These are phyloP conservation scores for Scenedesmus sp. DNA, from an alignment of 163 green algal genomes.

Conservation along the genomic window DNA sequence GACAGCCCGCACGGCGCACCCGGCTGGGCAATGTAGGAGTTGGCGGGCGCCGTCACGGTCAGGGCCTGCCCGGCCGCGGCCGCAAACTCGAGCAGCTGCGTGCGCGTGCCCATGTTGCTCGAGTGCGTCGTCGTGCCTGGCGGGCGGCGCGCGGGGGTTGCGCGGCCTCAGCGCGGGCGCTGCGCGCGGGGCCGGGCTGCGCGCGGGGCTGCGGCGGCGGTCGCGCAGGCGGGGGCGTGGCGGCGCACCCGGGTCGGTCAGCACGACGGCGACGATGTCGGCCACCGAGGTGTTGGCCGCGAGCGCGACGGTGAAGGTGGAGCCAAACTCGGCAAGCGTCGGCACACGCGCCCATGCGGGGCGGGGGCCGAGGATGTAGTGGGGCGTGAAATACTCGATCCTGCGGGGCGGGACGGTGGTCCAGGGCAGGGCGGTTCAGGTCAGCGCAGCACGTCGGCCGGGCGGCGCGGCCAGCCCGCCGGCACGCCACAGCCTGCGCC, in stretches of 20 bases:
- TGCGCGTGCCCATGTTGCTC: constrained; percentile 26
- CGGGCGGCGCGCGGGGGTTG: too few species aligned
- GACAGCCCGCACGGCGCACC: too few species aligned
- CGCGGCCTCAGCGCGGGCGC: too few species aligned
- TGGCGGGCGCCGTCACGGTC: constrained; percentile 21
- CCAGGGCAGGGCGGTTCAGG: too few species aligned
- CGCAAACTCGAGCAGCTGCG: constrained; percentile 10
- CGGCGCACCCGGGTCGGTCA: constrained; percentile 13
- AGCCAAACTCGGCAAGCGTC: constrained; percentile 12
- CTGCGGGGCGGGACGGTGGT: not conserved
- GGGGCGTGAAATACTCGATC: constrained; percentile 30
- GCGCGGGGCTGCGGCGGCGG: too few species aligned
- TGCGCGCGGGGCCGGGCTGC: too few species aligned
- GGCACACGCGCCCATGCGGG: constrained; percentile 5
- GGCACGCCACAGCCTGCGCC: too few species aligned
- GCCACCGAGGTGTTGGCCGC: constrained; percentile 3
- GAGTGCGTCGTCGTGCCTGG: constrained; percentile 42
- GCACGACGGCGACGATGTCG: not conserved
- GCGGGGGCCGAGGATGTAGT: constrained; percentile 19
- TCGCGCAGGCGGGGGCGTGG: too few species aligned
- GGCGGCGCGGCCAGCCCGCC: too few species aligned
- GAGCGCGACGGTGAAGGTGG: constrained; percentile 22
- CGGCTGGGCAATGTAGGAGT: constrained; percentile 27
- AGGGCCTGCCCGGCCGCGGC: not conserved
- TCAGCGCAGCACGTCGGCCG: too few species aligned